Conservation (phyloP, 371 early-diverging fungal species). For the Rhizopus stolonifer region DNA sequence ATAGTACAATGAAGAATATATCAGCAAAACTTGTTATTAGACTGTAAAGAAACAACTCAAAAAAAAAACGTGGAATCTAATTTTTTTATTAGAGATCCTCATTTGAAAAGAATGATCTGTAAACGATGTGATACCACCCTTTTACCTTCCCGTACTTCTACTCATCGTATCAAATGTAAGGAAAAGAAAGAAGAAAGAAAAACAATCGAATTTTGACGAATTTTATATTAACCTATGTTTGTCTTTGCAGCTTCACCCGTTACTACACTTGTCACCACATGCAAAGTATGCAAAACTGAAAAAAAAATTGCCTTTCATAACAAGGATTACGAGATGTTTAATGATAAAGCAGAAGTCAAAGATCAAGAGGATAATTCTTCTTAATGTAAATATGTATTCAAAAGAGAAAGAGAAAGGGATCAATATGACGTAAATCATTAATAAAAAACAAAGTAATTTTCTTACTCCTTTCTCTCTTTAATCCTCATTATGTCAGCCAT, state of each 20-base stretch:
- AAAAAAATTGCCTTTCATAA: conserved; percentile 19
- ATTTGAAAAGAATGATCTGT: conserved; percentile 35
- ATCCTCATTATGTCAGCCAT: too few relatives aligned
- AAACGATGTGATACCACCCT: conserved; percentile 44
- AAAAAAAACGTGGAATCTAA: neutral
- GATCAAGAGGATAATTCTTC: neutral
- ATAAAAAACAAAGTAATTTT: too few relatives aligned
- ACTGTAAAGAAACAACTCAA: conserved; percentile 22
- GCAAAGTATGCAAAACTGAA: conserved; percentile 28
- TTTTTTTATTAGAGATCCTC: conserved; percentile 31
- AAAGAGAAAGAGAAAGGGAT: too few relatives aligned
- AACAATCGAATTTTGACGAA: too few relatives aligned
- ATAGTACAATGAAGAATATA: conserved; percentile 37
- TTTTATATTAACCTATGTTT: neutral
- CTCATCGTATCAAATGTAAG: conserved; percentile 31
- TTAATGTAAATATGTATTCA: too few relatives aligned
- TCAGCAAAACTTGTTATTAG: conserved; percentile 34
- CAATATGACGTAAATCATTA: too few relatives aligned
- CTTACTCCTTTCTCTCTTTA: too few relatives aligned
- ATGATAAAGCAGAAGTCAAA: conserved; percentile 1
- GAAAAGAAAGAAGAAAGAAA: too few relatives aligned
- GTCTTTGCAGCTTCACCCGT: conserved; percentile 23
- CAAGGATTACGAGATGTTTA: conserved; percentile 22
- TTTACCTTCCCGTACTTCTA: conserved; percentile 33
- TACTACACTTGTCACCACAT: conserved; percentile 23